Evolutionary conservation across 2,329 filamentous ascomycete genomes (phyloP), one percentile per base, ranked within the genome.

Genomic region (Penicillium psychrosexuale): DNA sequence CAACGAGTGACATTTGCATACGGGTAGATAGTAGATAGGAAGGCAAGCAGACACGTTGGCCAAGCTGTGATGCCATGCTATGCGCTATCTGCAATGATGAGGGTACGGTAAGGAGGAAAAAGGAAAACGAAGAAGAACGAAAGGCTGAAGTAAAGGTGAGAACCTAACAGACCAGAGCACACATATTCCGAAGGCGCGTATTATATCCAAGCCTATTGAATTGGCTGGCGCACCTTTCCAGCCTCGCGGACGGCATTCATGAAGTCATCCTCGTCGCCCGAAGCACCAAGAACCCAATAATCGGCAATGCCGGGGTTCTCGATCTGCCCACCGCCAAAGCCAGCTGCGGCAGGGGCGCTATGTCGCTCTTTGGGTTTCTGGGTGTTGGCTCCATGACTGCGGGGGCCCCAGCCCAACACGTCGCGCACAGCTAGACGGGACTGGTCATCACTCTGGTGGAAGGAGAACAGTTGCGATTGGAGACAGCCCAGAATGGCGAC

Each of bases 401-500:
- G 72, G 24, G 72, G 72, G 8, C 72, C 72, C 72, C 71, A 74
- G 42, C 69, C 68, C 5, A 74, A 64, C 27, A 74, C 68, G 34
- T 70, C 63, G 33, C 66, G 66, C 22, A 72, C 63, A 2, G 66
- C 57, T 12, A 66, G 56, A 44, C 70, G 71, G 38, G 71, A 68
- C 52, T 76, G 66, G 27, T 75, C 69, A 47, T 76, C 71, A 2
- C 70, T 62, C 34, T 65, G 59, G 19, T 66, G 67, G 47, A 78
- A 70, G 5, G 69, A 69, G 47, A 76, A 72, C 0, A 79, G 54
- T 54, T 77, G 76, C 3, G 70, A 47, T 58, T 78, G 74, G 12
- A 78, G 66, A 53, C 72, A 71, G 22, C 77, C 75, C 5, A 79
- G 62, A 28, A 76, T 59, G 2, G 76, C 76, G 34, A 78, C 74